phyloP scores from a whole-genome alignment of 495 filamentous ascomycete genomes.

The Talaromyces ruber region DNA sequence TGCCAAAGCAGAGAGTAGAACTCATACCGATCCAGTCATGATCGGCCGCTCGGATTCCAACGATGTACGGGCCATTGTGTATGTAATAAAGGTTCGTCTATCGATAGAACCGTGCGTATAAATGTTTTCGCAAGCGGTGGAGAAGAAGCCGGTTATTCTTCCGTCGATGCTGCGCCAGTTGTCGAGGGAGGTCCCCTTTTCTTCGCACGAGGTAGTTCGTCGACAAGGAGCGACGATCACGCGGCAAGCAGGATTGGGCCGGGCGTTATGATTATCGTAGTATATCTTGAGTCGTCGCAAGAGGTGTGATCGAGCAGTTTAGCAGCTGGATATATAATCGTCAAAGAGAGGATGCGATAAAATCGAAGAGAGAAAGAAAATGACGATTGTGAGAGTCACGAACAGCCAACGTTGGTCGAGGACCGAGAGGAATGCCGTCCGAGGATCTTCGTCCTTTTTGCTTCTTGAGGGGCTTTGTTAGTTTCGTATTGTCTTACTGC shows the following conservation, averaged over 20 bases:
- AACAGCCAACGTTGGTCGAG: neutral
- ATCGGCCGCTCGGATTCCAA: slow-evolving; percentile 2
- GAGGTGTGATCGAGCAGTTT: neutral
- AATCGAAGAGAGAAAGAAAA: neutral
- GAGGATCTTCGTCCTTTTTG: neutral
- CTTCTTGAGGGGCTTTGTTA: neutral
- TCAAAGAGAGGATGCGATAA: neutral
- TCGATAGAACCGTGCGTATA: neutral
- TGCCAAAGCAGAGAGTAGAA: neutral
- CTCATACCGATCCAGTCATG: neutral
- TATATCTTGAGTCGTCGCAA: neutral
- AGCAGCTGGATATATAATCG: neutral
- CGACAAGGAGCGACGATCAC: neutral
- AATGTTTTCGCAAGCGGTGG: neutral
- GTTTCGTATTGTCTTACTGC: neutral
- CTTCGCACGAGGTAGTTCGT: neutral
- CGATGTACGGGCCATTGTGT: slow-evolving; percentile 1
- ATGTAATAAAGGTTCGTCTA: neutral
- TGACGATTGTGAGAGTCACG: neutral
- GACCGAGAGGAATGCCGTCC: neutral
- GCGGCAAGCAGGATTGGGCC: neutral
- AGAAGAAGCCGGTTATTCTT: neutral
- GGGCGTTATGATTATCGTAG: neutral
- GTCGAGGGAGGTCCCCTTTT: neutral
- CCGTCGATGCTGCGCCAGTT: neutral